Evolutionary conservation across 1,284 basidiomycete genomes (phyloP), one percentile per base, ranked within the genome.

Genomic region (Ganoderma resinaceum): DNA sequence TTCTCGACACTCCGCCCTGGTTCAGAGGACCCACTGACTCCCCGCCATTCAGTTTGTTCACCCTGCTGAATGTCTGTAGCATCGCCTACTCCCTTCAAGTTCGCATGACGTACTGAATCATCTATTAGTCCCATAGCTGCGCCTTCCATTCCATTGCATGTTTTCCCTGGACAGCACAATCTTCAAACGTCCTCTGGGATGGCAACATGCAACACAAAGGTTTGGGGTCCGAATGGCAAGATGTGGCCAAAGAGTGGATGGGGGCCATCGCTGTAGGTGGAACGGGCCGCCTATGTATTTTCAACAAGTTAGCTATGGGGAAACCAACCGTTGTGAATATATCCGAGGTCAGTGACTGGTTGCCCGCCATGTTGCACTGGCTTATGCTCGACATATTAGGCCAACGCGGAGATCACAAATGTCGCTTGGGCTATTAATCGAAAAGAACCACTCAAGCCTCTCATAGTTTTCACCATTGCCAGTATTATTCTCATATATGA

Each of bases 141-240:
- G 66, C 68, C 0, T 74, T 78, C 46, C 70, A 74, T 42, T 79
- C 76, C 60, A 71, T 87, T 9, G 83, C 87, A 3, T 79, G 84
- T 43, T 92, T 91, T 72, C 90, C 90, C 7, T 92, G 90, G 88
- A 79, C 80, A 20, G 67, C 78, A 16, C 71, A 81, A 16, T 88
- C 89, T 8, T 70, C 86, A 23, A 73, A 77, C 2, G 78, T 74
- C 2, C 78, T 91, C 7, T 90, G 86, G 86, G 77, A 79, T 26
- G 85, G 85, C n/a, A 71, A 72, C 8, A 71, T 66, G 3, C 62
- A 81, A 46, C 75, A 79, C 8, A 76, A 78, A 6, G 76, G 82
- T 23, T 29, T 71, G 14, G 68, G 78, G 6, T 65, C 76, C n/a
- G 66, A 75, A 42, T 91, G 90, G 90, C 79, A 76, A 38, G 63